Evolutionary conservation across 495 filamentous ascomycete species (phyloP).

Genomic region (Neurospora sp.): DNA sequence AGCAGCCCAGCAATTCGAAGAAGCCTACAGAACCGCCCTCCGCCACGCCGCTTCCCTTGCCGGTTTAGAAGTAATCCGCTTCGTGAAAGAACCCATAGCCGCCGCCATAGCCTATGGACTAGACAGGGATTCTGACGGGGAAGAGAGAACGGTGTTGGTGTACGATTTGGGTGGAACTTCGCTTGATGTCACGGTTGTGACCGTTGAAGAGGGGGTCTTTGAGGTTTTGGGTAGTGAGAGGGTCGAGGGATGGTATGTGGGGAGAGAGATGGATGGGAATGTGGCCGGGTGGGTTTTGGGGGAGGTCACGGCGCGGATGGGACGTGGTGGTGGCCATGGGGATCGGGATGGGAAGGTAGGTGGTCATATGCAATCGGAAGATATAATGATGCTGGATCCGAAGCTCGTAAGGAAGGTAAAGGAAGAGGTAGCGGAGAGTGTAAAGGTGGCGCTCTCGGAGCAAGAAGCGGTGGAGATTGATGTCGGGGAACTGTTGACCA

Average conservation of each 20-base stretch:
- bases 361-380: slow-evolving; percentile 81
- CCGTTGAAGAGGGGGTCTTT: slow-evolving; percentile 84
- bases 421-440: slow-evolving; percentile 88
- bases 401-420: slow-evolving; percentile 98
- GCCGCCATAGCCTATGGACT: slow-evolving; percentile 77
- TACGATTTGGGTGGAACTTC: slow-evolving; percentile 99
- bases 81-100: slow-evolving; percentile 84
- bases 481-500: slow-evolving; percentile 82
- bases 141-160: slow-evolving; percentile 72
- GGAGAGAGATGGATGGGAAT: background rate
- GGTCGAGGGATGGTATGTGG: background rate
- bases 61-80: slow-evolving; percentile 84
- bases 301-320: slow-evolving; percentile 93
- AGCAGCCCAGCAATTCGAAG: slow-evolving; percentile 71
- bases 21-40: slow-evolving; percentile 88
- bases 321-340: slow-evolving; percentile 96
- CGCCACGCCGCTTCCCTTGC: slow-evolving; percentile 89
- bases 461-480: slow-evolving; percentile 91
- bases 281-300: slow-evolving; percentile 37
- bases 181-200: slow-evolving; percentile 95
- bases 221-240: slow-evolving; percentile 54
- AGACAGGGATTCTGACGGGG: slow-evolving; percentile 49
- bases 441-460: slow-evolving; percentile 91
- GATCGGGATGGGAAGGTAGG: slow-evolving; percentile 31
- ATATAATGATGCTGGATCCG: slow-evolving; percentile 68